Evolutionary conservation across 768 basidiomycete species (phyloP), one percentile per base, ranked within the genome.

Genomic region (Mycena filopes): DNA sequence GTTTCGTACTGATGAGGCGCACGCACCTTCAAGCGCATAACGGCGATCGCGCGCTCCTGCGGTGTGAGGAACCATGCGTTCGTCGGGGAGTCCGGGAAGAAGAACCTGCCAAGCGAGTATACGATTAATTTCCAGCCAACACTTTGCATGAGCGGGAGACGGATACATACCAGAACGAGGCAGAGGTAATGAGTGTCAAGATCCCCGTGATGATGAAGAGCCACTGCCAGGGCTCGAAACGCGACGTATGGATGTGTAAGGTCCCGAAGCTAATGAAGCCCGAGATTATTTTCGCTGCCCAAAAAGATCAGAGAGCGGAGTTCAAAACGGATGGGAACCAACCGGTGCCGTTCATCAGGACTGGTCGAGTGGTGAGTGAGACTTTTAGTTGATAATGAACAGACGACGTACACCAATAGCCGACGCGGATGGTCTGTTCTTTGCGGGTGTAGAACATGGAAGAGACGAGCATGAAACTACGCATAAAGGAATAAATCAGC

Each of bases 391-490:
- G 16, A 66, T 7, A 16, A 54, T 46, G 20, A 49, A 29, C 59
- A n/a, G 29, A 25, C 11, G 28, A 70, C 89, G 71, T 78, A 93
- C 92, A 92, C 90, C 90, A 93, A 71, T 91, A 92, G 6, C 92
- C 91, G 20, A 91, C 84, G 4, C 92, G 84, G 53, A 83, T 76
- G 3, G 87, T 91, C 71, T 91, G 89, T 70, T 93, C 92, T 12
- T 79, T 85, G 51, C 89, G 86, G 11, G 91, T 93, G 72, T 93
- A 93, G 71, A 93, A 94, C 92, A 93, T 93, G 9, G 88, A 87
- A 20, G 86, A 90, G 38, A 93, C 88, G 72, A 94, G 85, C 84
- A 94, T 81, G 78, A 93, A 92, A 15, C 91, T 65, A 21, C 5
- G 23, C 2, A 21, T 26, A 46, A 31, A 31, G 31, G 11, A 40